phyloP scores from a whole-genome alignment of 345 rosid genomes.

The Citrus mangshanensis region DNA sequence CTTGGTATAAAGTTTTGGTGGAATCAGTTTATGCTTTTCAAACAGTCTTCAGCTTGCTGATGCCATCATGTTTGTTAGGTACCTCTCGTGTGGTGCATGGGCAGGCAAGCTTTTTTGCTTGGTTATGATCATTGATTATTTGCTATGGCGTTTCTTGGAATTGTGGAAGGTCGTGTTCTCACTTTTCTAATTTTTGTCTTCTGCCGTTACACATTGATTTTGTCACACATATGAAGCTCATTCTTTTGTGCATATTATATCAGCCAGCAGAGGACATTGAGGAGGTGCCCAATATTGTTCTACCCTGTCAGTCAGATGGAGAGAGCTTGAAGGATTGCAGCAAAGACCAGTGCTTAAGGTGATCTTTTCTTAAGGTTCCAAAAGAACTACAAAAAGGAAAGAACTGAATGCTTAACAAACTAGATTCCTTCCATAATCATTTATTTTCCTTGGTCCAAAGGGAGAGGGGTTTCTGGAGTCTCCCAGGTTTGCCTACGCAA shows the following conservation, averaged over 20 bases:
- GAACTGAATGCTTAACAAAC: neutral
- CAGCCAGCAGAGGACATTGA: conserved; percentile 80
- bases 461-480: neutral
- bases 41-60: neutral
- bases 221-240: neutral
- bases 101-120: conserved; percentile 89
- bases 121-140: conserved; percentile 85
- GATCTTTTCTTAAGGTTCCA: neutral
- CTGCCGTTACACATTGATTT: neutral
- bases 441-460: neutral
- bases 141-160: conserved; percentile 67
- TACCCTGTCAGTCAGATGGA: conserved; percentile 20
- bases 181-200: neutral
- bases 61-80: neutral
- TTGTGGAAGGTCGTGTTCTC: conserved; percentile 49
- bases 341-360: neutral
- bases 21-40: neutral
- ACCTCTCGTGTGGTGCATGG: conserved; percentile 88
- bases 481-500: neutral
- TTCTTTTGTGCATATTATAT: conserved; percentile 12
- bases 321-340: conserved; percentile 7
- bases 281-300: conserved; percentile 55
- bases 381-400: neutral
- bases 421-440: neutral
- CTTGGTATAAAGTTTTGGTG: neutral